Conservation (phyloP, 495 filamentous ascomycete species). For the Tetracladium marchalianum region DNA sequence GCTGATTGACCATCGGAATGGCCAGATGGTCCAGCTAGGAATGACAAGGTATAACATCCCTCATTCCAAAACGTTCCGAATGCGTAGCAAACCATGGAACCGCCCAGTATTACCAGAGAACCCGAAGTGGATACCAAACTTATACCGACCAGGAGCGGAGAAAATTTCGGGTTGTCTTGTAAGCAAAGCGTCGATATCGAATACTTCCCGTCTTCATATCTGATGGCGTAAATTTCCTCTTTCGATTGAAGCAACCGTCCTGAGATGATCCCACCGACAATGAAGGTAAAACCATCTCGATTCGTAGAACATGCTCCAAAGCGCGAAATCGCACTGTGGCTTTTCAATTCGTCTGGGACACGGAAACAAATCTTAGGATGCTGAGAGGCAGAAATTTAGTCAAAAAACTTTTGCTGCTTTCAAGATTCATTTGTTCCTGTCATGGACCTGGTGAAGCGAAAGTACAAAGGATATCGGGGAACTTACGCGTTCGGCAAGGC, state of each 20-base stretch:
- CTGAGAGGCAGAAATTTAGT: too few relatives aligned
- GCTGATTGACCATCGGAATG: neutral
- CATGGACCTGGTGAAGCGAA: neutral
- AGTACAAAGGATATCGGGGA: too few relatives aligned
- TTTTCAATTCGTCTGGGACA: neutral
- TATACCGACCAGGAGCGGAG: slow-evolving; percentile 53
- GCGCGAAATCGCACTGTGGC: slow-evolving; percentile 9
- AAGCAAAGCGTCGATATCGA: neutral
- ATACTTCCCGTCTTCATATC: neutral
- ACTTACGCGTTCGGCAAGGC: too few relatives aligned
- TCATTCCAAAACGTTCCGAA: slow-evolving; percentile 73
- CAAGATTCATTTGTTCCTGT: too few relatives aligned
- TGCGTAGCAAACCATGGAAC: slow-evolving; percentile 83
- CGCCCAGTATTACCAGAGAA: slow-evolving; percentile 55
- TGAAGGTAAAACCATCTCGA: slow-evolving; percentile 16
- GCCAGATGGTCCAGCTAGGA: neutral
- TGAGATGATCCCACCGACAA: slow-evolving; percentile 42
- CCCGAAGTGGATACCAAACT: slow-evolving; percentile 28
- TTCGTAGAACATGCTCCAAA: slow-evolving; percentile 27
- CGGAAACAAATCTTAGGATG: neutral
- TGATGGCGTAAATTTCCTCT: slow-evolving; percentile 10
- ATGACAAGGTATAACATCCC: slow-evolving; percentile 30
- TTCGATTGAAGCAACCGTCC: slow-evolving; percentile 10
- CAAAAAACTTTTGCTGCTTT: too few relatives aligned
- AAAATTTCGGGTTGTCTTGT: neutral